phyloP scores from a whole-genome alignment of 768 basidiomycete genomes.

The Russula abietina region DNA sequence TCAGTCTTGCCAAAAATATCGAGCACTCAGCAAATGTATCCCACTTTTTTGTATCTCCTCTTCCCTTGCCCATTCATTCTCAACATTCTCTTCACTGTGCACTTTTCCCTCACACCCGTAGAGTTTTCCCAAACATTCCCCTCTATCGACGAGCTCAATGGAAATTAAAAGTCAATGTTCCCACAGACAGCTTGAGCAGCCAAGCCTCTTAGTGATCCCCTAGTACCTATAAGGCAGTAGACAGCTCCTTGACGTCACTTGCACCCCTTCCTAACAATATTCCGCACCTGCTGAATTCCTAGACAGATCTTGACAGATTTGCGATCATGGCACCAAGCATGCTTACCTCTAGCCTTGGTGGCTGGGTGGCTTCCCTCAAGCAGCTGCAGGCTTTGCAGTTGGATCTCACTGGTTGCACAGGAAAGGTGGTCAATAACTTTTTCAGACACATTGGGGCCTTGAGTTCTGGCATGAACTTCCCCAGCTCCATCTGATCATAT shows the following conservation, averaged over 20 bases:
- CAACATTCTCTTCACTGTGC: too few species aligned
- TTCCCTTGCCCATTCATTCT: too few species aligned
- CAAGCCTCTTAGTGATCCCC: too few species aligned
- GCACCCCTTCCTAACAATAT: slow-evolving; percentile 66
- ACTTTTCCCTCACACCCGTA: too few species aligned
- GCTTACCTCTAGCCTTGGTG: slow-evolving; percentile 60
- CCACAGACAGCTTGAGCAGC: too few species aligned
- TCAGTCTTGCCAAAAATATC: too few species aligned
- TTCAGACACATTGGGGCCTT: slow-evolving; percentile 57
- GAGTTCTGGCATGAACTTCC: slow-evolving; percentile 64
- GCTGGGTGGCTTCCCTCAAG: slow-evolving; percentile 64
- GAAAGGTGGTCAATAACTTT: slow-evolving; percentile 72
- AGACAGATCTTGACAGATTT: slow-evolving; percentile 55
- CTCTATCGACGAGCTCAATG: too few species aligned
- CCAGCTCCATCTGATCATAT: slow-evolving; percentile 59
- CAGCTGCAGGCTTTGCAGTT: slow-evolving; percentile 58
- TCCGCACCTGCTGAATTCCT: slow-evolving; percentile 55
- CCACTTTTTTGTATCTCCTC: too few species aligned
- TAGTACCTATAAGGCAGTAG: too few species aligned
- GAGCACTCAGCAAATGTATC: too few species aligned
- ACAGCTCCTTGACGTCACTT: slow-evolving; percentile 65
- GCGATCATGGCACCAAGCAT: slow-evolving; percentile 70
- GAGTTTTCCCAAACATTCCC: too few species aligned
- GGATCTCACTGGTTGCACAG: slow-evolving; percentile 62
- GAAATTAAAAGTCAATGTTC: too few species aligned